Conservation (phyloP, 2,329 filamentous ascomycete genomes). For the Fonsecaea pedrosoi region DNA sequence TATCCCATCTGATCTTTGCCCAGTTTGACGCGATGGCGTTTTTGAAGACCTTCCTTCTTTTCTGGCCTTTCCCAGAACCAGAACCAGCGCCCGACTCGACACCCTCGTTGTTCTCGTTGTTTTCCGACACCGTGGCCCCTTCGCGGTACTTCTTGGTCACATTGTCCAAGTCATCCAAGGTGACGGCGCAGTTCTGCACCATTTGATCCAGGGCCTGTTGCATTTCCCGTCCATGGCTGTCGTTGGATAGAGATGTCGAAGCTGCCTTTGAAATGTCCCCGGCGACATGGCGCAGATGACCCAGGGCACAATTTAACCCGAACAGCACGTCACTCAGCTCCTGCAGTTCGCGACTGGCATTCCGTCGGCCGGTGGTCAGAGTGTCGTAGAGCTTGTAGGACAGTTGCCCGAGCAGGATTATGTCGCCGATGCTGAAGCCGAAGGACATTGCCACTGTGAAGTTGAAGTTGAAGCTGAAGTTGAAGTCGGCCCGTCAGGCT, state of each 20-base stretch:
- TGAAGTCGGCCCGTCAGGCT: background rate
- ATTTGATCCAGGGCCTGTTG: background rate
- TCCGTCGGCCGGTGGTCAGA: background rate
- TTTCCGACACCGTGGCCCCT: background rate
- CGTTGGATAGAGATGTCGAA: background rate
- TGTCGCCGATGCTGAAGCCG: background rate
- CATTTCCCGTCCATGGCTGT: background rate
- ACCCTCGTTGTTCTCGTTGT: background rate
- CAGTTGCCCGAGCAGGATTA: constrained; percentile 1
- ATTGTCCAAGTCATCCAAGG: background rate
- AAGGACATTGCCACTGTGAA: background rate
- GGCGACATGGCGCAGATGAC: background rate
- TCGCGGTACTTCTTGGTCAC: background rate
- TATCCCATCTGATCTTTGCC: background rate
- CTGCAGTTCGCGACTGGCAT: background rate
- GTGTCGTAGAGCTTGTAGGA: background rate
- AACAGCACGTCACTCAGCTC: background rate
- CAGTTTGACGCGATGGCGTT: background rate
- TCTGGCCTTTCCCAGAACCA: background rate
- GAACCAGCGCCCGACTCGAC: background rate
- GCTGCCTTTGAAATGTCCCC: background rate
- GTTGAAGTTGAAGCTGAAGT: no score
- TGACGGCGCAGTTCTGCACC: background rate
- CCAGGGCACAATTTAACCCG: background rate
- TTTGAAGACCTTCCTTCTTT: background rate